Evolutionary conservation across 306 rosid species (phyloP).

Genomic region (Glycine soja): DNA sequence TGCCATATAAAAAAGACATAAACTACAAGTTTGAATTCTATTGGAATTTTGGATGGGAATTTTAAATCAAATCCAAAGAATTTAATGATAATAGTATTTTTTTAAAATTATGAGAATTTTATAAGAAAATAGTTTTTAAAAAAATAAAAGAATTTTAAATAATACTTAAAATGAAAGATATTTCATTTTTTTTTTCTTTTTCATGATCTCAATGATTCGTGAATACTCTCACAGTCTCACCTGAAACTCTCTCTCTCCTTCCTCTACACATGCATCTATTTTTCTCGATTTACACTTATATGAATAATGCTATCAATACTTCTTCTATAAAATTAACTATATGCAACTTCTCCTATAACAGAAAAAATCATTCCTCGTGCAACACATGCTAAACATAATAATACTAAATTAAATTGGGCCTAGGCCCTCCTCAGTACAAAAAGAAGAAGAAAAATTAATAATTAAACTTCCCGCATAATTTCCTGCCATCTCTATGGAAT

Average conservation of each 20-base stretch:
- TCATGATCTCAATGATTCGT: background rate
- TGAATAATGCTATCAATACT: background rate
- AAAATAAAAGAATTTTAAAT: background rate
- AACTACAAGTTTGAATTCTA: background rate
- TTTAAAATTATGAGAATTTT: background rate
- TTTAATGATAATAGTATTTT: background rate
- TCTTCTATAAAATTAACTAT: background rate
- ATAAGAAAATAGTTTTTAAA: too few species aligned
- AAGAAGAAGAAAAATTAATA: background rate
- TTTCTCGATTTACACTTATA: background rate
- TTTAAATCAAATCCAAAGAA: background rate
- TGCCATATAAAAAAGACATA: background rate
- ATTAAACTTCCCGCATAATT: background rate
- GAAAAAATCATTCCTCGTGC: background rate
- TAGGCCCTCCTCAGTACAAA: too few species aligned
- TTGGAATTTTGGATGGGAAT: background rate
- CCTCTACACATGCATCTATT: background rate
- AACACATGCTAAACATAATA: slow-evolving; percentile 26
- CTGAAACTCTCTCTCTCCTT: background rate
- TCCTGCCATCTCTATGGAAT: background rate
- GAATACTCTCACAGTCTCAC: background rate
- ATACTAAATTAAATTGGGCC: background rate
- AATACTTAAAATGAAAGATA: too few species aligned
- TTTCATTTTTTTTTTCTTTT: background rate
- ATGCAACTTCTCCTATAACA: background rate